Evolutionary conservation across 2,329 filamentous ascomycete genomes (phyloP), one percentile per base, ranked within the genome.

Genomic region (Arthrobotrys megalospora): DNA sequence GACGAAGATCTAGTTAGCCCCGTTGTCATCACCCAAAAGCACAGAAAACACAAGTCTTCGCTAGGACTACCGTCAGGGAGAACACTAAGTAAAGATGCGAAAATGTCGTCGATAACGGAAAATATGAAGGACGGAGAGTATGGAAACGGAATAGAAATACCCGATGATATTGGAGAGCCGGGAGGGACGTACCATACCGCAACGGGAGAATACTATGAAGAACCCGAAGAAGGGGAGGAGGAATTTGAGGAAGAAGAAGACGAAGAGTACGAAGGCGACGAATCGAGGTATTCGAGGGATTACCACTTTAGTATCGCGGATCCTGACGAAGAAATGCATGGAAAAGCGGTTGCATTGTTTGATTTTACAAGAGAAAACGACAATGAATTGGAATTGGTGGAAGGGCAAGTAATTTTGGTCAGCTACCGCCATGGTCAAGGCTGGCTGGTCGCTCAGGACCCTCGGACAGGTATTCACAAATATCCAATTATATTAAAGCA

Each of bases 311-410:
- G 93, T 16, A 97, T 97, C 81, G 95, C 93, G 14, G 96, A 93
- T 12, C 94, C 94, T 4, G 96, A 98, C 84, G 95, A 98, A 85
- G 94, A 98, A 84, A 97, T 97, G 89, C 94, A 97, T 83, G 96
- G 96, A 60, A 97, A 97, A 83, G 94, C 94, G 10, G 93, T 99
- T 32, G 96, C 96, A 6, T 87, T 99, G 21, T 99, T 97, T 83
- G 94, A 97, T 83, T 99, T 99, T 85, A 91, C 91, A 81, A 90
- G 94, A 36, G 95, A 98, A 84, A 97, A 98, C 83, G 94, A 97
- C 84, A 99, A 98, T 83, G 96, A 99, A 84, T 86, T 99, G 72
- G 93, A 94, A 3, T 86, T 99, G 55, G 91, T 93, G 0, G 96
- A 99, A 85, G 96, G 96, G 5, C 96, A 99, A 83, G 93, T 97